These are phyloP conservation scores for Microbotryum scabiosae DNA, from an alignment of 1,284 basidiomycete genomes.

Conservation along the genomic window DNA sequence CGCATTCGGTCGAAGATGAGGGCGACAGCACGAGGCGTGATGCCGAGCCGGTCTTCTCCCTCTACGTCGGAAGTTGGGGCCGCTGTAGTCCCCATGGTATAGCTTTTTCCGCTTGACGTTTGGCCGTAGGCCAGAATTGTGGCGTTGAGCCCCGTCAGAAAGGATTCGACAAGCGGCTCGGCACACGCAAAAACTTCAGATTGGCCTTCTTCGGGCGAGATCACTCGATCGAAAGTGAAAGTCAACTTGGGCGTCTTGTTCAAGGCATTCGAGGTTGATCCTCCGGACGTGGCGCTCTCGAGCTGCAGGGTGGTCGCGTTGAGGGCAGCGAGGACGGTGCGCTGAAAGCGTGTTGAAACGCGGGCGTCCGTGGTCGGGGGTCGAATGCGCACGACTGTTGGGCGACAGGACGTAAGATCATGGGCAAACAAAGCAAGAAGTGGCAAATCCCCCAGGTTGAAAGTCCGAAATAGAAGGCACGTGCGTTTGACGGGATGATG, in stretches of 20 bases:
- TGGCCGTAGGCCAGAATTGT: slow-evolving; percentile 97
- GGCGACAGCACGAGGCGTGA: slow-evolving; percentile 91
- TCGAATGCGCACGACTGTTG: slow-evolving; percentile 77
- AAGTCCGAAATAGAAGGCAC: not conserved
- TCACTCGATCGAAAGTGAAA: slow-evolving; percentile 91
- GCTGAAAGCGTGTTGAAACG: slow-evolving; percentile 89
- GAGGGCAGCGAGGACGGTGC: slow-evolving; percentile 69
- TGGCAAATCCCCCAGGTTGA: not conserved
- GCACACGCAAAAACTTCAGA: slow-evolving; percentile 78
- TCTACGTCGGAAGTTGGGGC: slow-evolving; percentile 73
- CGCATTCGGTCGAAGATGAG: slow-evolving; percentile 74
- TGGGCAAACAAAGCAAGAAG: not conserved
- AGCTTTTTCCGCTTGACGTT: slow-evolving; percentile 93
- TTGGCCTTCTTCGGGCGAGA: slow-evolving; percentile 72
- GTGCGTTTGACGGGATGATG: not conserved
- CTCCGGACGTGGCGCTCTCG: slow-evolving; percentile 51
- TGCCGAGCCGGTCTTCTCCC: slow-evolving; percentile 51
- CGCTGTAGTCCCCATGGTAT: slow-evolving; percentile 63
- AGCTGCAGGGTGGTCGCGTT: slow-evolving; percentile 54
- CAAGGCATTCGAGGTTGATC: slow-evolving; percentile 37
- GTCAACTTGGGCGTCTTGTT: slow-evolving; percentile 55
- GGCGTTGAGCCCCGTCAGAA: slow-evolving; percentile 93
- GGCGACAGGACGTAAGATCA: slow-evolving; percentile 5
- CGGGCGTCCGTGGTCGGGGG: slow-evolving; percentile 63
- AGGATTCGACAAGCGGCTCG: slow-evolving; percentile 75